Percentiles rank a stretch among this genome's conserved stretches.
These are phyloP conservation scores for Acanthamoeba comandoni DNA, from an alignment of 208 protist genomes.

Conservation along the genomic window DNA sequence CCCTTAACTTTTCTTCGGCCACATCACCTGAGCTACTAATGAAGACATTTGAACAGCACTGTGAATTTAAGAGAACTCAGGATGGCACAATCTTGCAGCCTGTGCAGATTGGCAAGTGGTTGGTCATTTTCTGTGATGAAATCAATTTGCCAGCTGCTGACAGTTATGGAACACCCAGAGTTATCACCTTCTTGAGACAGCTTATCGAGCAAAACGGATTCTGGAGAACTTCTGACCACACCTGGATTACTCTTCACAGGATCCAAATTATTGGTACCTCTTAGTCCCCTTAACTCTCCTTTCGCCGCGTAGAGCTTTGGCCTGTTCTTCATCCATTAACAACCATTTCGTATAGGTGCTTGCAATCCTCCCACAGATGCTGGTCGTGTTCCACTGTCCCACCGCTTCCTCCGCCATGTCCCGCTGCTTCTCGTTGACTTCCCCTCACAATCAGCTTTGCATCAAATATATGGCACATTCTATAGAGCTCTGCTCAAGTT, in stretches of 20 bases:
- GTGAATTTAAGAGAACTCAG: constrained; percentile 93
- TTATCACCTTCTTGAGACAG: constrained; percentile 98
- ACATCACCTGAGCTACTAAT: constrained; percentile 96
- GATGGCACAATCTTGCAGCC: constrained; percentile 93
- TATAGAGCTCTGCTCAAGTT: constrained; percentile 94
- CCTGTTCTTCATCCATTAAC: neutral
- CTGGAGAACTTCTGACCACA: constrained; percentile 79
- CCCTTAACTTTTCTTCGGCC: constrained; percentile 98
- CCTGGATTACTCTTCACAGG: constrained; percentile 94
- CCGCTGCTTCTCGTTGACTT: constrained; percentile 98
- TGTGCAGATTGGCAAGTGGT: constrained; percentile 91
- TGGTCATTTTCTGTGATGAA: constrained; percentile 99
- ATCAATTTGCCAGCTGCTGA: constrained; percentile 97
- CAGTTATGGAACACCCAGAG: constrained; percentile 97
- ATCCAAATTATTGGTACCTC: constrained; percentile 95
- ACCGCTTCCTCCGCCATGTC: constrained; percentile 96
- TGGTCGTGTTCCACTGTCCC: constrained; percentile 95
- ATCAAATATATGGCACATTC: constrained; percentile 98
- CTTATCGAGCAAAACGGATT: constrained; percentile 95
- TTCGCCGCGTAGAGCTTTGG: no score
- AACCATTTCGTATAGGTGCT: constrained; percentile 86
- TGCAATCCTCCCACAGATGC: constrained; percentile 99
- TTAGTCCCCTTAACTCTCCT: no score
- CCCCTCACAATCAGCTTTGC: constrained; percentile 95
- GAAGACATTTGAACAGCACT: constrained; percentile 97